Evolutionary conservation across 257 asterid species (phyloP), one percentile per base, ranked within the genome.

Genomic region (Scutellaria baicalensis): DNA sequence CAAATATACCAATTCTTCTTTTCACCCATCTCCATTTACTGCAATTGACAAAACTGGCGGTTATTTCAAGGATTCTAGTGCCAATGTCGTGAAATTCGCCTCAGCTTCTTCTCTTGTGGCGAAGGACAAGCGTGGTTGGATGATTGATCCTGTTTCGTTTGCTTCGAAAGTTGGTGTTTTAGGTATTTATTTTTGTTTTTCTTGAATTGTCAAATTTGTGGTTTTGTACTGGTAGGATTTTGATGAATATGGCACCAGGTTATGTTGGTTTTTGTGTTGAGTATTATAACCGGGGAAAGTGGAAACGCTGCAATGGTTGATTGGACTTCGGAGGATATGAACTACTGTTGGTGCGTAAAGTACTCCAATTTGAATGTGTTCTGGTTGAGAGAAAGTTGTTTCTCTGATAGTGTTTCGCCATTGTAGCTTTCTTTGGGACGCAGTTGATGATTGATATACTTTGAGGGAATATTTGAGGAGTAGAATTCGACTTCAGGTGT

Each of bases 111-210:
- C 95, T n/a, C 54, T 63, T 16, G 75, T 87, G 72, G 57, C 64
- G 71, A 93, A 89, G 86, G 98, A 93, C 59, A 84, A 80, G 73
- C 93, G 98, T 52, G 98, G 98, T 2, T 93, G 98, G 98, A 59
- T 93, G 84, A 42, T 91, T 58, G 66, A 93, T 65, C 98, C 98
- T 21, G 73, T 91, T 78, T 78, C 92, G 23, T 66, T 84, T 55
- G 95, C 95, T 55, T 67, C 77, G 36, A 73, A 84, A 18, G 60
- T 77, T 38, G 82, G 73, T 9, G 73, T 91, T 80, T 68, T 78
- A 77, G 98, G 98, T 93, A 38, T 16, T 3, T 59, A 8, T 54
- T 54, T 2, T 54, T 61, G 13, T 3, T 35, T 40, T 36, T 80
- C 17, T 44, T 23, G 33, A 2, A 27, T 59, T 35, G 38, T 38